These are phyloP conservation scores for Beauveria sp. DNA, from an alignment of 2,329 filamentous ascomycete species.

Conservation along the genomic window DNA sequence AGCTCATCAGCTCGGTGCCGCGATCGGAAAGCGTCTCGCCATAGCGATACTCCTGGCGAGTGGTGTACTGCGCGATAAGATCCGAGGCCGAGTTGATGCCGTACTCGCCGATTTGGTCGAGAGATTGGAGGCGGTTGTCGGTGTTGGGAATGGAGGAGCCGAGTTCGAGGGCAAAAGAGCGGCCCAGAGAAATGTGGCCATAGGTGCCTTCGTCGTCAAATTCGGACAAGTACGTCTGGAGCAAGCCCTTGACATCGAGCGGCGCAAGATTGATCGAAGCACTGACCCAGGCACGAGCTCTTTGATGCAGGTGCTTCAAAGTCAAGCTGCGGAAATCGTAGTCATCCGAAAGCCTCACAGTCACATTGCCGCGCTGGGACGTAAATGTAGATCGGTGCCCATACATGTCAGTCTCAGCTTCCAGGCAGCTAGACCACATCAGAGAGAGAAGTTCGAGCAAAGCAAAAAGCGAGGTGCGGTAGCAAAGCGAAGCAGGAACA, in stretches of 20 bases:
- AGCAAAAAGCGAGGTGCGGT: conserved; percentile 84
- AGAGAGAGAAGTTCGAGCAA: conserved; percentile 85
- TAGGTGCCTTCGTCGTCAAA: conserved; percentile 87
- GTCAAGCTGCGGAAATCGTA: conserved; percentile 76
- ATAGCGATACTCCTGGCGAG: conserved; percentile 89
- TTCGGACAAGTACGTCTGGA: conserved; percentile 94
- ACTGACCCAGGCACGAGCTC: conserved; percentile 73
- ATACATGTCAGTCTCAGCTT: conserved; percentile 91
- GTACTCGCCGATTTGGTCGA: conserved; percentile 66
- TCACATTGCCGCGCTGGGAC: conserved; percentile 69
- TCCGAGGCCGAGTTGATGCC: conserved; percentile 89
- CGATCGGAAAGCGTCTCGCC: conserved; percentile 67
- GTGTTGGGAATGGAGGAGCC: conserved; percentile 78
- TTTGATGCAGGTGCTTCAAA: conserved; percentile 66
- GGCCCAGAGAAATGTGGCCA: conserved; percentile 82
- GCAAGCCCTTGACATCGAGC: conserved; percentile 84
- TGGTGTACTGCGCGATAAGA: conserved; percentile 95
- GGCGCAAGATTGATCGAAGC: conserved; percentile 77
- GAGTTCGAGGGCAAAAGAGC: conserved; percentile 91
- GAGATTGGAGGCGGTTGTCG: conserved; percentile 76
- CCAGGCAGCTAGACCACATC: conserved; percentile 91
- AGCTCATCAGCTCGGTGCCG: conserved; percentile 56
- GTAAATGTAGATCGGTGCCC: conserved; percentile 75
- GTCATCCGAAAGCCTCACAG: conserved; percentile 88
- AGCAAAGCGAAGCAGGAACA: conserved; percentile 83